Base-by-base conservation (phyloP, 2,329 filamentous ascomycete species). In the Kalmusia sp. region DNA sequence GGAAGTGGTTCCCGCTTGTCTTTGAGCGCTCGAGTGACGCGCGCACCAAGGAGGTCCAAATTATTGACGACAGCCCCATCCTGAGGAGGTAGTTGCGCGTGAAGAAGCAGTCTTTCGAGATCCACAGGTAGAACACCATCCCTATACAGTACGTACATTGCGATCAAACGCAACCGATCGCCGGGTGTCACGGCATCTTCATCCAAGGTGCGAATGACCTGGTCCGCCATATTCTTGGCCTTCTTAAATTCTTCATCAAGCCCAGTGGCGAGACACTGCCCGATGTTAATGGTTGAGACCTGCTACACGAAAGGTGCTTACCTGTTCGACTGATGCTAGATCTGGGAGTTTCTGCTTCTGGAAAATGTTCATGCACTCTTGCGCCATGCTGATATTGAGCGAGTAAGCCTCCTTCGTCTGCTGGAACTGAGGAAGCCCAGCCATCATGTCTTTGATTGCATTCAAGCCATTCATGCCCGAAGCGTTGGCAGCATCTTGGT, bases 371-470 rank as follows among this genome's bases (percentile, higher is more conserved):
- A 98, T 98, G 72, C 92, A 96, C 71, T 96, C 92, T 71, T 97
- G 90, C 1, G 95, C 95, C 93, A 99, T 98, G 62, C 88, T 93
- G 35, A 99, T 81, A 75, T 99, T 95, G 49, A 99, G 79, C 0
- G 93, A 95, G 74, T 98, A 99, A 1, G 91, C 88, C 70, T 96
- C 92, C 74, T 98, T 97, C 82, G 95, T 91, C 74, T 96, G 90
- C 68, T 96, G 91, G 68, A 97, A 99, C 69, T 98, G 91, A 11
- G 93, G 92, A 54, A 99, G 78, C 7, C 93, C 93, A 12, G 92
- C 95, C 77, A 99, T 80, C 95, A 99, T 99, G 75, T 97, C 93
- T 69, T 95, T 92, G 75, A 99, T 96, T 22, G 91, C 89, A 75
- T 93, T 96, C 50, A 99, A 80, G 69, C 86, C 96, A 37, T 92